Base-by-base conservation (phyloP, 2,329 filamentous ascomycete species). In the Cladophialophora immunda region DNA sequence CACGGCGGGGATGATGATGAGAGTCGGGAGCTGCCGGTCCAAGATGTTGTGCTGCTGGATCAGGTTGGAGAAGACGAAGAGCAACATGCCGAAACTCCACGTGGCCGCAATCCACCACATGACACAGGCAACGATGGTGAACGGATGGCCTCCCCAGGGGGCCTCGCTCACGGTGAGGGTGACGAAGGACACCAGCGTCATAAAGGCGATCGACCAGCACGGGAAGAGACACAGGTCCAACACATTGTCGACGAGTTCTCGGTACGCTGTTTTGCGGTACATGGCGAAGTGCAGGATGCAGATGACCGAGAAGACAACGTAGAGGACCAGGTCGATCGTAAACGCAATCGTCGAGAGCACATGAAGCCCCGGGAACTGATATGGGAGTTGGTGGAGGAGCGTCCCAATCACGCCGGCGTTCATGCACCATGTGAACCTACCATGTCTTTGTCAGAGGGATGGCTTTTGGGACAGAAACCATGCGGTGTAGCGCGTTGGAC, bases 101-200 rank as follows among this genome's bases (percentile, higher is more conserved):
- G 61, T 72, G 2, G 76, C 74, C 25, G 76, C 74, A 15, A 79
- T 74, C 79, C 80, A 82, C 80, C 80, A 82, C 29, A 82, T 74
- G 17, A 80, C 70, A 65, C 76, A 79, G 4, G 76, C 73, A 25
- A 73, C 70, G 8, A 79, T 45, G 3, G 75, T 75, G 70, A 73
- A 74, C 11, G 71, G 69, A 13, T 62, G 57, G 19, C 73, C 71
- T 68, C 75, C 77, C 60, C 76, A 74, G 36, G 73, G 1, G 73
- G 71, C 41, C 69, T 87, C 72, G 94, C 85, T 45, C 88, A 96
- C 88, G 65, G 78, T 74, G 15, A 79, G 69, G 32, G 75, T 73
- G 55, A 79, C 77, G 3, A 74, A 72, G 6, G 75, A 76, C 11
- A 64, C 63, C 13, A 72, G 54, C 2, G 68, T 70, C 66, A 70